These are phyloP conservation scores for Capsella rubella DNA, from an alignment of 441 rosid species.

Conservation along the genomic window DNA sequence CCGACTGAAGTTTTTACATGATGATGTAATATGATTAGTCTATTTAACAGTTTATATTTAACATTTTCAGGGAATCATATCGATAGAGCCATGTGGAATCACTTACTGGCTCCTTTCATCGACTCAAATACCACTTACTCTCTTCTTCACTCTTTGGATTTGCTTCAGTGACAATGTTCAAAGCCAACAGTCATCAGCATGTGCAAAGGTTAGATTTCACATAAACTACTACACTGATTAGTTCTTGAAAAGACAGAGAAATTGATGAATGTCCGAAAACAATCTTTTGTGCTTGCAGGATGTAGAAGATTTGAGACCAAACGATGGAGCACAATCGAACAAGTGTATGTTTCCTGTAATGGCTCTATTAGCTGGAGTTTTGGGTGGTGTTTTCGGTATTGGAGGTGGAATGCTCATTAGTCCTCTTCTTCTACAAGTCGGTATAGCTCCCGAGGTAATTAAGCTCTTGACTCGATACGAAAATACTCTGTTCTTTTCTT, in stretches of 20 bases:
- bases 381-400: slow-evolving; percentile 90
- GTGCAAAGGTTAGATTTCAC: slow-evolving; percentile 26
- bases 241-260: neutral
- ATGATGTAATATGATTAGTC: neutral
- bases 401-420: slow-evolving; percentile 97
- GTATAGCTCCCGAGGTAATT: slow-evolving; percentile 79
- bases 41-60: slow-evolving; percentile 12
- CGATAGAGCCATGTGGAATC: slow-evolving; percentile 71
- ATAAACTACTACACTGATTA: neutral
- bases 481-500: neutral
- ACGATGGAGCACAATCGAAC: slow-evolving; percentile 44
- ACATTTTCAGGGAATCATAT: slow-evolving; percentile 65
- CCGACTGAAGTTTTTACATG: too few species aligned
- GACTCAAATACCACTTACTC: slow-evolving; percentile 83
- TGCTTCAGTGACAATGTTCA: slow-evolving; percentile 50
- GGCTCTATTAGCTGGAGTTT: slow-evolving; percentile 80
- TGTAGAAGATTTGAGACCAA: slow-evolving; percentile 42
- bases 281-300: slow-evolving; percentile 43
- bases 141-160: slow-evolving; percentile 73
- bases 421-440: slow-evolving; percentile 88
- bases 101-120: slow-evolving; percentile 78
- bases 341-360: slow-evolving; percentile 67
- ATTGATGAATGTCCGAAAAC: neutral
- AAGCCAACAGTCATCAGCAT: slow-evolving; percentile 18
- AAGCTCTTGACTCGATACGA: slow-evolving; percentile 2